phyloP scores from a whole-genome alignment of 768 basidiomycete genomes.

The Suillus subalutaceus region DNA sequence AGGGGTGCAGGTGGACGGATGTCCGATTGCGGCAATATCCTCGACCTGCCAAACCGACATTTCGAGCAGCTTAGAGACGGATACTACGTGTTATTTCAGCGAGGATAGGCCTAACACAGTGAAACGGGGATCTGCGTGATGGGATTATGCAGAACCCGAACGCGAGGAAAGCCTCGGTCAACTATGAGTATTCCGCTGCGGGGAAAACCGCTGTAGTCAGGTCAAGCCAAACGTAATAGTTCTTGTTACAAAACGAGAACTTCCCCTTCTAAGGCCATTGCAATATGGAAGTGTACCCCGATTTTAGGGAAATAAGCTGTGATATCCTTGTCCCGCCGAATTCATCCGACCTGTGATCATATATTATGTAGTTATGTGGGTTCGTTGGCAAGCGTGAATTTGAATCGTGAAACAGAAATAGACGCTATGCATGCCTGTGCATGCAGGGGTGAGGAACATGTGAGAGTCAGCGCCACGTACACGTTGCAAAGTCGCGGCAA shows the following conservation, averaged over 20 bases:
- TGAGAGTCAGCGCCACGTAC: neutral
- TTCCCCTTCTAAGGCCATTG: neutral
- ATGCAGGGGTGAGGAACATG: neutral
- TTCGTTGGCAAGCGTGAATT: neutral
- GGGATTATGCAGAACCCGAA: neutral
- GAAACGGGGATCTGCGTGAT: constrained; percentile 4
- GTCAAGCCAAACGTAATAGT: neutral
- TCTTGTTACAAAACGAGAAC: neutral
- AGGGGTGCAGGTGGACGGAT: neutral
- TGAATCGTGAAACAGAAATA: neutral
- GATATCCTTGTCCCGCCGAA: neutral
- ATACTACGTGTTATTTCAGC: neutral
- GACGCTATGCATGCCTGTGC: constrained; percentile 1
- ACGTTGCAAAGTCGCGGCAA: neutral
- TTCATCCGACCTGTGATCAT: neutral
- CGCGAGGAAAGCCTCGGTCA: neutral
- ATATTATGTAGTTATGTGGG: neutral
- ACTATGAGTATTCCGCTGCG: neutral
- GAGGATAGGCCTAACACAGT: neutral
- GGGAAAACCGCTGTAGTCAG: neutral
- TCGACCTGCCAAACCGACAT: neutral
- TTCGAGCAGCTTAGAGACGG: neutral
- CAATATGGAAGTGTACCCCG: neutral
- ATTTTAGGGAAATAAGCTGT: neutral
- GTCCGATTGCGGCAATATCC: neutral